phyloP scores from a whole-genome alignment of 805 yeast genomes.

The Myxozyma mucilagina region DNA sequence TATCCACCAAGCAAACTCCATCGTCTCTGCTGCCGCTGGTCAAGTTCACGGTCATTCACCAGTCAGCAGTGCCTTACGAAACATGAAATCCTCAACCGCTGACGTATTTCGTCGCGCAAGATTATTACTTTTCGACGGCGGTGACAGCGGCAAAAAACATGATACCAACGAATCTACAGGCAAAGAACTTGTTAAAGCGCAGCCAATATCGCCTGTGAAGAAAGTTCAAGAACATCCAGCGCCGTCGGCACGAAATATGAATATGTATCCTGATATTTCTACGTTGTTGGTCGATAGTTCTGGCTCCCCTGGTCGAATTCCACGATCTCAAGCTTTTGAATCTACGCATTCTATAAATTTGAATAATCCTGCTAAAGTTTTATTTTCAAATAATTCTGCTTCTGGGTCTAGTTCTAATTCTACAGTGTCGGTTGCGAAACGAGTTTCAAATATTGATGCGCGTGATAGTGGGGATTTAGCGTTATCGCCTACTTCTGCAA shows the following conservation, averaged over 20 bases:
- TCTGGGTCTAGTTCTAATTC: background rate
- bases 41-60: slow-evolving; percentile 21
- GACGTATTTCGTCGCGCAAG: slow-evolving; percentile 29
- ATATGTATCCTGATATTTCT: slow-evolving; percentile 25
- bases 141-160: background rate
- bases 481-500: slow-evolving; percentile 10
- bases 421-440: background rate
- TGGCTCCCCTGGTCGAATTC: slow-evolving; percentile 10
- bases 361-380: slow-evolving; percentile 22
- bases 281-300: background rate
- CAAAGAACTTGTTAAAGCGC: background rate
- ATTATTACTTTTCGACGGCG: slow-evolving; percentile 19
- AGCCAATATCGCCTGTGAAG: background rate
- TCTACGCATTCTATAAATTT: background rate
- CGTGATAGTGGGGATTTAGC: slow-evolving; percentile 17
- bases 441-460: slow-evolving; percentile 9
- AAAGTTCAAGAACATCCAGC: background rate
- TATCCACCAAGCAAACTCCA: slow-evolving; percentile 4
- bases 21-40: slow-evolving; percentile 9
- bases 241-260: background rate
- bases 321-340: background rate
- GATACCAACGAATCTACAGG: background rate
- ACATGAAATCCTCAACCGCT: slow-evolving; percentile 28
- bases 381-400: background rate
- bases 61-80: slow-evolving; percentile 14